Conservation (phyloP, 2,329 filamentous ascomycete species). For the Cladosporium halotolerans region DNA sequence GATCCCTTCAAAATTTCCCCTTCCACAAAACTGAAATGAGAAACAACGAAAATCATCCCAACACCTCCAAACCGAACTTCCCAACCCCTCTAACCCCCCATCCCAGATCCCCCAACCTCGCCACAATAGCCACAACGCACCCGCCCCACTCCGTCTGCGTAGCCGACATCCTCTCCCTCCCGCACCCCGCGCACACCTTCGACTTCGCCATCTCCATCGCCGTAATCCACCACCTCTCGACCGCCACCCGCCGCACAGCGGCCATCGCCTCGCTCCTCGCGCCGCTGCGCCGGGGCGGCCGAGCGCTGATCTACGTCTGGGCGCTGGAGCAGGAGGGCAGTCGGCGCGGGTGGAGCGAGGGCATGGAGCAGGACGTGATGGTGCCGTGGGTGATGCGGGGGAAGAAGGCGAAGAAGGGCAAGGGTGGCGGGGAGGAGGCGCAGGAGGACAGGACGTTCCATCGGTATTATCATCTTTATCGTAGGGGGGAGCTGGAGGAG, state of each 20-base stretch:
- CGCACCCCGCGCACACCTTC: slow-evolving; percentile 60
- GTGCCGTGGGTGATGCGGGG: slow-evolving; percentile 80
- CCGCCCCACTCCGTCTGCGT: slow-evolving; percentile 63
- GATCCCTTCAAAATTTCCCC: background rate
- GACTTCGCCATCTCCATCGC: slow-evolving; percentile 95
- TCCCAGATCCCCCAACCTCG: slow-evolving; percentile 52
- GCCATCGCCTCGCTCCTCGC: slow-evolving; percentile 67
- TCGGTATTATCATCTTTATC: slow-evolving; percentile 91
- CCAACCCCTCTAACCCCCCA: slow-evolving; percentile 13
- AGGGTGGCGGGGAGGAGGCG: slow-evolving; percentile 18
- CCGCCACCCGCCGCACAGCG: slow-evolving; percentile 61
- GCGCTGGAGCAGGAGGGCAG: slow-evolving; percentile 85
- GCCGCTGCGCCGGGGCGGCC: slow-evolving; percentile 56
- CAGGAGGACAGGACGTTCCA: slow-evolving; percentile 57
- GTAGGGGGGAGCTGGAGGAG: slow-evolving; percentile 75
- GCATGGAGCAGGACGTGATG: slow-evolving; percentile 80
- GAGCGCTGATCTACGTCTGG: slow-evolving; percentile 85
- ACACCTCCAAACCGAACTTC: background rate
- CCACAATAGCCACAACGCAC: slow-evolving; percentile 51
- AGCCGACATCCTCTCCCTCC: slow-evolving; percentile 76
- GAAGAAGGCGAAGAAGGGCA: slow-evolving; percentile 15
- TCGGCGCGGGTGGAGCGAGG: slow-evolving; percentile 81
- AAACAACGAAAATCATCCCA: background rate
- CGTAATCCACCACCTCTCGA: slow-evolving; percentile 89
- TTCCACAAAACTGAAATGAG: background rate